Base-by-base conservation (phyloP, 2,329 filamentous ascomycete genomes). In the Claviceps digitariae region DNA sequence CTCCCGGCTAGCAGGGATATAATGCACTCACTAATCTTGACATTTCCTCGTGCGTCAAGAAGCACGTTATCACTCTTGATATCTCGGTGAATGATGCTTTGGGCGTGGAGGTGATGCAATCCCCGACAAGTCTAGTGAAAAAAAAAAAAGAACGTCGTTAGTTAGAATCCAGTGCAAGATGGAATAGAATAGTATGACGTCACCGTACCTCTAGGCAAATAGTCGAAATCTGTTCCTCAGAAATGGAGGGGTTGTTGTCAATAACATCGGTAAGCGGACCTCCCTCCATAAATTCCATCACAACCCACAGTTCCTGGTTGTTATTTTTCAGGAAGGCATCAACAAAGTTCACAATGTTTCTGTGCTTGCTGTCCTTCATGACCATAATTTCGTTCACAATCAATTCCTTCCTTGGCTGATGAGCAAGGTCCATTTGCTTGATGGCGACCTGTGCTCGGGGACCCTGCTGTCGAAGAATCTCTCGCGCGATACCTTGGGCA, bases 281-380 rank as follows among this genome's bases (percentile, higher is more conserved):
- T 62, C 93, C 93, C 72, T 98, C 93, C 93, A 98, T 98, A 64
- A 90, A 98, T 73, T 98, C 93, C 93, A 98, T 95, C 51, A 98
- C 91, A 12, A 98, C 90, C 93, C 93, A 98, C n/a, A 98, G 79
- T 68, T 98, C 93, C 52, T 87, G 81, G 63, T 87, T 90, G 69
- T 93, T 91, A 68, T 96, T 95, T 64, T 93, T 87, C 65, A 98
- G 73, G 76, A 97, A 98, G 3, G 91, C 90, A 62, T 98, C 93
- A 36, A 98, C 74, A 73, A 95, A 98, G 72, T 98, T 98, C 70
- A 98, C 93, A 74, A 98, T 98, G 70, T 98, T 98, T 56, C 86
- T 84, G 69, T 98, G 93, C 67, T 90, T 87, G 75, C 89, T 95
- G 72, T 98, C 93, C 74, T 97, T 96, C 93, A 98, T 98, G 56